Conservation (phyloP, 768 basidiomycete genomes). For the Daedalea quercina region DNA sequence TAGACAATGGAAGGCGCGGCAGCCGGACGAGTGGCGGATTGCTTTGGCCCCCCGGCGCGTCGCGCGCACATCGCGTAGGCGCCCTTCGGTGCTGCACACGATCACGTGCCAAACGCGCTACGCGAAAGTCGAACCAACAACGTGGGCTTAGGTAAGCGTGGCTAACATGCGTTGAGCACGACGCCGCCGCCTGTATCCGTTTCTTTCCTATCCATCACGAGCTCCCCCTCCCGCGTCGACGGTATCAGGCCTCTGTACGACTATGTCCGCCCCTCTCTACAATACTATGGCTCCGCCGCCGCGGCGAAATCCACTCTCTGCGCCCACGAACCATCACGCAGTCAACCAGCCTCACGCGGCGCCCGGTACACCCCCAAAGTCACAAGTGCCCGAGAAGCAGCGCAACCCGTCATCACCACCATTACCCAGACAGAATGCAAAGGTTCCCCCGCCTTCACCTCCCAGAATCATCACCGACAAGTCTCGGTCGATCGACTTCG, state of each 20-base stretch:
- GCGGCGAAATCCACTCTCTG: constrained; percentile 22
- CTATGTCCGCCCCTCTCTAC: constrained; percentile 19
- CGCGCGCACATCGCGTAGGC: neutral
- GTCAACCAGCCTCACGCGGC: constrained; percentile 12
- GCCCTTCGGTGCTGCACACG: constrained; percentile 5
- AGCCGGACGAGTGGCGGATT: neutral
- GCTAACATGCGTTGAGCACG: constrained; percentile 15
- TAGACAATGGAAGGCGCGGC: neutral
- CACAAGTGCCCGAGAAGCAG: constrained; percentile 4
- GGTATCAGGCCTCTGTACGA: constrained; percentile 23
- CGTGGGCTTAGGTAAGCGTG: constrained; percentile 16
- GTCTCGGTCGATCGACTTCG: constrained; percentile 47
- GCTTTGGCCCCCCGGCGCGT: neutral
- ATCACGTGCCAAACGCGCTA: constrained; percentile 18
- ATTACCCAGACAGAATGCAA: constrained; percentile 75
- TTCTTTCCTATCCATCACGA: neutral
- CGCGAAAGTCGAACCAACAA: constrained; percentile 18
- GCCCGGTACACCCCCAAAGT: constrained; percentile 13
- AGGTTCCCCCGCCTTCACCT: constrained; percentile 75
- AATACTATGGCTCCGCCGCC: constrained; percentile 17
- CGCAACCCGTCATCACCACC: constrained; percentile 44
- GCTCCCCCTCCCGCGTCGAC: constrained; percentile 14
- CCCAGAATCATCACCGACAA: constrained; percentile 71
- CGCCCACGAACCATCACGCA: constrained; percentile 16
- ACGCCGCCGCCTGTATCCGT: neutral